Evolutionary conservation across 2,329 filamentous ascomycete species (phyloP), one percentile per base, ranked within the genome.

Genomic region (Aspergillaceae sp.): DNA sequence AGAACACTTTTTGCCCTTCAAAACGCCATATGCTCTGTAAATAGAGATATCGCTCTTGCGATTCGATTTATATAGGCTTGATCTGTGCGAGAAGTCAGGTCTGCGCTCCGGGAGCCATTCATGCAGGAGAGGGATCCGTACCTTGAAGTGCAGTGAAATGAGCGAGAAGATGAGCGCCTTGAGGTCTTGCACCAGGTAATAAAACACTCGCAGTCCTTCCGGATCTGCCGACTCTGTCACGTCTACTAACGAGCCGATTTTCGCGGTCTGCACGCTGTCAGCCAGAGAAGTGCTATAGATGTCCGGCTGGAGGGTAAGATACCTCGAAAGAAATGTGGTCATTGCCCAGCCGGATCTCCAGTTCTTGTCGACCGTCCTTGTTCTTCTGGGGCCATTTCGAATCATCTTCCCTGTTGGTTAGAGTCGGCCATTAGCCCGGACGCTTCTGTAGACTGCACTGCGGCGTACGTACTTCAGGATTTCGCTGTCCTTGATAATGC

Each of bases 361-460:
- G 76, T 71, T 98, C 92, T 66, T 98, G 92, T 53, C 91, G 82
- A 33, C 92, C 92, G 60, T 98, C 92, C 72, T 97, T 97, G 74
- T 98, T 98, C 79, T 97, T 98, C 68, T 94, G 88, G 0, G 92
- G 92, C 92, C 92, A 98, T 67, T 96, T 96, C 28, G 83, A 86
- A 67, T 98, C 92, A 64, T 98, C 92, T 82, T 98, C 92, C 74
- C 88, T 94, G 56, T 51, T 34, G 11, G 32, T 51, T 34, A 11
- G 32, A 5, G 19, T 29, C 33, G 47, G 11, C n/a, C 26, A 43
- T 43, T 43, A 43, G 42, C 37, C 2, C 8, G 6, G 30, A 9
- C 30, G 30, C 30, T 32, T 32, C 8, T 32, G 30, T 32, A 32
- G 19, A 19, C 19, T 19, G 19, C 28, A 49, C 29, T 11, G 28